A percentile compares a stretch with the other conserved stretches of the same genome.
Evolutionary conservation across 2,329 filamentous ascomycete genomes (phyloP).

Genomic region (Ophiocordyceps camponoti-leonardi): DNA sequence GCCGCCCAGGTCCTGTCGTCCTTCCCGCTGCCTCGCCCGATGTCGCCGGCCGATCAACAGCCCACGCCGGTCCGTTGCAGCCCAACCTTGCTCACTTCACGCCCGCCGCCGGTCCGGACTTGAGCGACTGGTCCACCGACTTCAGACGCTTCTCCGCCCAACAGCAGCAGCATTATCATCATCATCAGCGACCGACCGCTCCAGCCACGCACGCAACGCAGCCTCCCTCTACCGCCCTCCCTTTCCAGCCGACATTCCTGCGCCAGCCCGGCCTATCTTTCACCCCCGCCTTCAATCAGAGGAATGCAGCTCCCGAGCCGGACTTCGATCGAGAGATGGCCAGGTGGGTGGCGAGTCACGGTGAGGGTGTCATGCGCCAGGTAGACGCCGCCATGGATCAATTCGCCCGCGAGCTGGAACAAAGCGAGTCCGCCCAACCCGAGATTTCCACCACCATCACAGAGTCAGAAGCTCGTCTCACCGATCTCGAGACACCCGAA

Average conservation of each 20-base stretch:
- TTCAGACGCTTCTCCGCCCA: conserved; percentile 14
- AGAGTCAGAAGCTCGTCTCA: conserved; percentile 4
- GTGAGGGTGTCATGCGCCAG: conserved; percentile 16
- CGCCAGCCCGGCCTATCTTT: conserved; percentile 10
- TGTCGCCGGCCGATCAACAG: conserved; percentile 16
- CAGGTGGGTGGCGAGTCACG: conserved; percentile 21
- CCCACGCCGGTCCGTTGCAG: conserved; percentile 14
- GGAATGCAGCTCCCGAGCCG: conserved; percentile 9
- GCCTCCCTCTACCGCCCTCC: conserved; percentile 5
- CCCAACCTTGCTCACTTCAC: conserved; percentile 5
- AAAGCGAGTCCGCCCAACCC: conserved; percentile 14
- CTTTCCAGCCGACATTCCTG: conserved; percentile 13
- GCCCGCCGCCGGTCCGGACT: conserved; percentile 7
- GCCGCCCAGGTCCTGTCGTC: conserved; percentile 4
- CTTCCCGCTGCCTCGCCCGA: conserved; percentile 14
- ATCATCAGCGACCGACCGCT: neutral
- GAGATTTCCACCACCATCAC: conserved; percentile 3
- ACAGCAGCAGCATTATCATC: conserved; percentile 7
- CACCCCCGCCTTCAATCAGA: neutral
- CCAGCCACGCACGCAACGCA: conserved; percentile 3
- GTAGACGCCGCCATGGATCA: conserved; percentile 26
- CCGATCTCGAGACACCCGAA: conserved; percentile 14
- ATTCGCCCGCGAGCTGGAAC: conserved; percentile 22
- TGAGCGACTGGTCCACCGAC: conserved; percentile 19
- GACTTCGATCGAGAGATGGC: conserved; percentile 25